Conservation (phyloP, 495 filamentous ascomycete genomes). For the Neurospora sp. region DNA sequence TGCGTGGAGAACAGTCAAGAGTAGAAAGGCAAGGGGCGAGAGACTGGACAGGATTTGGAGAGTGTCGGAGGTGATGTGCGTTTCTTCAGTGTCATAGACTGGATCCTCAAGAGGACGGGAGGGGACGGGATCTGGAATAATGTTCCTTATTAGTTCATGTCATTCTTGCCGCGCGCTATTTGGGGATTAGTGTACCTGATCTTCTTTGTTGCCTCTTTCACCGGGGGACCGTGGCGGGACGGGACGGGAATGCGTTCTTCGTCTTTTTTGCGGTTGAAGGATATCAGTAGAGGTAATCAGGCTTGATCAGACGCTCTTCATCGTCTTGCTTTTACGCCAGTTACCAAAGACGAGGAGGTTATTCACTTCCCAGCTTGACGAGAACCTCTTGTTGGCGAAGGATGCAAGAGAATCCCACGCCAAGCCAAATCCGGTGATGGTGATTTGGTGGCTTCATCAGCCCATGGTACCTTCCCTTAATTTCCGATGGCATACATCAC, state of each 20-base stretch:
- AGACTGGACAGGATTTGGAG: neutral
- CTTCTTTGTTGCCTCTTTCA: neutral
- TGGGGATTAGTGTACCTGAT: neutral
- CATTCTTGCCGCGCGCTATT: neutral
- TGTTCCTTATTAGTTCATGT: neutral
- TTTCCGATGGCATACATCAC: neutral
- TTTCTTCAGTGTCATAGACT: neutral
- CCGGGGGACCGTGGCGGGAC: neutral
- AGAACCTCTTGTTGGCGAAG: neutral
- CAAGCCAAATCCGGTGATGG: neutral
- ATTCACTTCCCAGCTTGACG: neutral
- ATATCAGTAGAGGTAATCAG: neutral
- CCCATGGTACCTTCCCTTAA: neutral
- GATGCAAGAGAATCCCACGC: neutral
- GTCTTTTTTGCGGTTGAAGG: neutral
- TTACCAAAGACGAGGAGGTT: neutral
- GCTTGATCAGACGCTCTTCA: neutral
- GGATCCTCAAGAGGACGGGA: neutral
- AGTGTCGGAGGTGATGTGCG: neutral
- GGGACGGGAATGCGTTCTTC: neutral
- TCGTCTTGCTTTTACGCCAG: neutral
- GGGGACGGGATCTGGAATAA: neutral
- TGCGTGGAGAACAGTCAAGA: neutral
- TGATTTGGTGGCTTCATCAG: neutral
- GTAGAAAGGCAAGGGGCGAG: neutral